Conservation (phyloP, 75 land plant genomes). For the Adiantum capillusveneris region DNA sequence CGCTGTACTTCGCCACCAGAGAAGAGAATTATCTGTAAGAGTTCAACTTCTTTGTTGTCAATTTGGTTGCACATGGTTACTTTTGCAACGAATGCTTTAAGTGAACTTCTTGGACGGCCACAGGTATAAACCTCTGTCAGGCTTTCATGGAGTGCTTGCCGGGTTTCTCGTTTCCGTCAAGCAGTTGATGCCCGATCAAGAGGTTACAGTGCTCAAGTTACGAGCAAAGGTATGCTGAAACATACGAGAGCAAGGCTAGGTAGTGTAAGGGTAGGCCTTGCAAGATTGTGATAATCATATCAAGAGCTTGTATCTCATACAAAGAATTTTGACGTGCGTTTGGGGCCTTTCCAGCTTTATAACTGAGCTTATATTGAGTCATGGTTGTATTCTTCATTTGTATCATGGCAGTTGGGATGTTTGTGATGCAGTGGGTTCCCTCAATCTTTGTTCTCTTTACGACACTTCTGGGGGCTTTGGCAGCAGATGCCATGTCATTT, state of each 20-base stretch:
- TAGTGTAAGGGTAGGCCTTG: no score
- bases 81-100: not conserved
- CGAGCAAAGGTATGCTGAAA: slow-evolving; percentile 98
- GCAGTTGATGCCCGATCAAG: slow-evolving; percentile 87
- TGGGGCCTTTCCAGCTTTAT: no score
- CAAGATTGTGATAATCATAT: no score
- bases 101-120: not conserved
- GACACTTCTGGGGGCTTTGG: slow-evolving; percentile 42
- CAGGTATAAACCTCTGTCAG: slow-evolving; percentile 81
- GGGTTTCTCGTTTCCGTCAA: slow-evolving; percentile 91
- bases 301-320: no score
- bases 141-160: slow-evolving; percentile 80
- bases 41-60: slow-evolving; percentile 1
- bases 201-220: slow-evolving; percentile 46
- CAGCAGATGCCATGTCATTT: slow-evolving; percentile 38
- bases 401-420: no score
- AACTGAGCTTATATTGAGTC: no score
- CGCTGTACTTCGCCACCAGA: slow-evolving; percentile 60
- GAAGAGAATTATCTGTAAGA: slow-evolving; percentile 76
- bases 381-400: no score
- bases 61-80: no score
- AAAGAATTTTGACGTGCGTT: no score
- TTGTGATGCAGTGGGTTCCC: slow-evolving; percentile 97
- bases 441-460: slow-evolving; percentile 50
- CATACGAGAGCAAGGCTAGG: no score